A percentile compares a stretch with the other conserved stretches of the same genome.
These are phyloP conservation scores for Entoloma clypeatum DNA, from an alignment of 1,284 basidiomycete species.

Conservation along the genomic window DNA sequence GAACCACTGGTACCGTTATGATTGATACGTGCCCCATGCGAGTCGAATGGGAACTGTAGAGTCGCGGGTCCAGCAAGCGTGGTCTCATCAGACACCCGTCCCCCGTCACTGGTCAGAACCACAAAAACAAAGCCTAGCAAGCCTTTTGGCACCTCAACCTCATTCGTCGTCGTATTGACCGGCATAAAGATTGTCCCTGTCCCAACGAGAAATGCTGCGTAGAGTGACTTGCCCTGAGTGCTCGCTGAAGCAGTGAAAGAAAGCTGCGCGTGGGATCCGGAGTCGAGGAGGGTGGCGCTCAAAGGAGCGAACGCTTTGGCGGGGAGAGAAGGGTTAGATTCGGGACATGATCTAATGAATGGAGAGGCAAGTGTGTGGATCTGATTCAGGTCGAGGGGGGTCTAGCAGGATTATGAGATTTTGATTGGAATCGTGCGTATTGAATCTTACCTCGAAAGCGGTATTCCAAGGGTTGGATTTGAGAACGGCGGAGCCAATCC, in stretches of 20 bases:
- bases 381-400: slow-evolving; percentile 48
- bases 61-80: slow-evolving; percentile 47
- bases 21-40: too few species aligned
- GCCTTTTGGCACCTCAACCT: slow-evolving; percentile 28
- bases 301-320: slow-evolving; percentile 39
- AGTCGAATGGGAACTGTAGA: slow-evolving; percentile 32
- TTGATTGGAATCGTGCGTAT: not conserved
- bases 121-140: slow-evolving; percentile 34
- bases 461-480: slow-evolving; percentile 51
- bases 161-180: slow-evolving; percentile 20
- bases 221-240: slow-evolving; percentile 20
- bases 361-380: slow-evolving; percentile 39
- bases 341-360: slow-evolving; percentile 49
- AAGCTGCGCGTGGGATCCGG: slow-evolving; percentile 14
- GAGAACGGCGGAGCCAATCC: slow-evolving; percentile 47
- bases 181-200: slow-evolving; percentile 31
- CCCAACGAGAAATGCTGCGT: slow-evolving; percentile 38
- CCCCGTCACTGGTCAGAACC: slow-evolving; percentile 28
- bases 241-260: slow-evolving; percentile 11
- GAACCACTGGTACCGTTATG: too few species aligned
- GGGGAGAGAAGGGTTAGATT: slow-evolving; percentile 38
- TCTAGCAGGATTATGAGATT: slow-evolving; percentile 28
- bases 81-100: slow-evolving; percentile 33
- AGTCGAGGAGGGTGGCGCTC: slow-evolving; percentile 10
- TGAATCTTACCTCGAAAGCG: slow-evolving; percentile 38